Percentiles rank a stretch among this genome's conserved stretches.
Conservation (phyloP, 305 asterid species). For the Plantago coronopus region DNA sequence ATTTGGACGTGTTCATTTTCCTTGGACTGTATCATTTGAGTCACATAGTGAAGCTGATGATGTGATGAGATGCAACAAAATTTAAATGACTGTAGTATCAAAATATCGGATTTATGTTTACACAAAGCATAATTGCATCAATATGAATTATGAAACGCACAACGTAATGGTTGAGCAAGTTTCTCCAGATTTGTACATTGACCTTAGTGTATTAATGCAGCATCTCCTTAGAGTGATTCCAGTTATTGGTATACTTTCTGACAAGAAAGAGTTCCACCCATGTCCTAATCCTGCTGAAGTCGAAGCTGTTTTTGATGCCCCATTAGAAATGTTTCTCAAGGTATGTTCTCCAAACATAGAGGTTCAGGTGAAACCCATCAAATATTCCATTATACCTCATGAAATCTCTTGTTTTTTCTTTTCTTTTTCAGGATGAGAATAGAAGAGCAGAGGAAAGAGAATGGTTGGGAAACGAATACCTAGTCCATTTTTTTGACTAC, state of each 20-base stretch:
- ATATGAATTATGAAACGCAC: constrained; percentile 5
- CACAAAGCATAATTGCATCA: neutral
- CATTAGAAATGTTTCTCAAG: constrained; percentile 97
- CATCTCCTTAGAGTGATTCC: constrained; percentile 91
- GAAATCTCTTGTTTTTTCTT: constrained; percentile 15
- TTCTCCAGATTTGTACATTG: constrained; percentile 8
- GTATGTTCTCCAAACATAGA: constrained; percentile 26
- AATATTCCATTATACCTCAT: neutral
- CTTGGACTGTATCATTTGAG: neutral
- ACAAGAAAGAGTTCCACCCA: constrained; percentile 58
- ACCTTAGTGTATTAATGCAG: constrained; percentile 43
- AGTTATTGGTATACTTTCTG: constrained; percentile 78
- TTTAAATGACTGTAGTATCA: neutral
- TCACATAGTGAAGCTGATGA: neutral
- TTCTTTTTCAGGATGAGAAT: constrained; percentile 66
- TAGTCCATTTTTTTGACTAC: constrained; percentile 71
- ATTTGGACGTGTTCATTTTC: neutral
- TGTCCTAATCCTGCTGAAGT: constrained; percentile 76
- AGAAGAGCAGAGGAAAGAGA: constrained; percentile 72
- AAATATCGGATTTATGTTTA: neutral
- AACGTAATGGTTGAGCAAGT: neutral
- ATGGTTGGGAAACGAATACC: constrained; percentile 73
- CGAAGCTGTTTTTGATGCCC: constrained; percentile 82
- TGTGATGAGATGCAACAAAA: neutral
- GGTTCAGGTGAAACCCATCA: neutral